Evolutionary conservation across 2,329 filamentous ascomycete species (phyloP).

Genomic region (Fusarium sp.): DNA sequence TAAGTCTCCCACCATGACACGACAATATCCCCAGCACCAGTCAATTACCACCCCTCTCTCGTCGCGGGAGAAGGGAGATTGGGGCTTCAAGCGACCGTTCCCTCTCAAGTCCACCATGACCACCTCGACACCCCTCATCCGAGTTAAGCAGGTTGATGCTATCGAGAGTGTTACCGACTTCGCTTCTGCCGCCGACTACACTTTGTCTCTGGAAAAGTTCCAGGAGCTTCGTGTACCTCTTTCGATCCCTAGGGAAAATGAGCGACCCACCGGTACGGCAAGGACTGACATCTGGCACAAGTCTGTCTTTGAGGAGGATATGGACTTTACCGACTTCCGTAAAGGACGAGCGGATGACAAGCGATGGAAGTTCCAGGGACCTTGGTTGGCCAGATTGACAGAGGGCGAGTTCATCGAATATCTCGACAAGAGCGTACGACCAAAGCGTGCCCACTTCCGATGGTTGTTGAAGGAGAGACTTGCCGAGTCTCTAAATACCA

Average conservation of each 20-base stretch:
- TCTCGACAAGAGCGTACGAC: slow-evolving; percentile 63
- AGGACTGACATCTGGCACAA: slow-evolving; percentile 45
- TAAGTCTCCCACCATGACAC: slow-evolving; percentile 65
- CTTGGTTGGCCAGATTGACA: slow-evolving; percentile 72
- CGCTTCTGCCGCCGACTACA: slow-evolving; percentile 82
- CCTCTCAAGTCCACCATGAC: slow-evolving; percentile 80
- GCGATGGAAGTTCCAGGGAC: slow-evolving; percentile 75
- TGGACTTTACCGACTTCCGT: slow-evolving; percentile 62
- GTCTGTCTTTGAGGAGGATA: slow-evolving; percentile 70
- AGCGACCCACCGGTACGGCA: slow-evolving; percentile 27
- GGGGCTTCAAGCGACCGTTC: slow-evolving; percentile 89
- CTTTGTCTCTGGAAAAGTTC: slow-evolving; percentile 84
- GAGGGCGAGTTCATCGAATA: slow-evolving; percentile 70
- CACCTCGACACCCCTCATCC: slow-evolving; percentile 78
- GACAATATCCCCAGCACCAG: slow-evolving; percentile 82
- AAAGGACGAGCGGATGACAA: slow-evolving; percentile 53
- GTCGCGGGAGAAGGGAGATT: slow-evolving; percentile 83
- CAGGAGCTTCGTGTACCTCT: slow-evolving; percentile 83
- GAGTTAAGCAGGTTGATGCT: slow-evolving; percentile 83
- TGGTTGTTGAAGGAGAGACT: slow-evolving; percentile 61
- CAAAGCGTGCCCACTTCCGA: slow-evolving; percentile 65
- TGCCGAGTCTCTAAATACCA: slow-evolving; percentile 57
- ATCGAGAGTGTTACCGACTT: slow-evolving; percentile 92
- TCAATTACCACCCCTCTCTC: slow-evolving; percentile 81
- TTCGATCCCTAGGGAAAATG: slow-evolving; percentile 58